These are phyloP conservation scores for Paecilomyces fulvus DNA, from an alignment of 2,329 filamentous ascomycete species.

Conservation along the genomic window DNA sequence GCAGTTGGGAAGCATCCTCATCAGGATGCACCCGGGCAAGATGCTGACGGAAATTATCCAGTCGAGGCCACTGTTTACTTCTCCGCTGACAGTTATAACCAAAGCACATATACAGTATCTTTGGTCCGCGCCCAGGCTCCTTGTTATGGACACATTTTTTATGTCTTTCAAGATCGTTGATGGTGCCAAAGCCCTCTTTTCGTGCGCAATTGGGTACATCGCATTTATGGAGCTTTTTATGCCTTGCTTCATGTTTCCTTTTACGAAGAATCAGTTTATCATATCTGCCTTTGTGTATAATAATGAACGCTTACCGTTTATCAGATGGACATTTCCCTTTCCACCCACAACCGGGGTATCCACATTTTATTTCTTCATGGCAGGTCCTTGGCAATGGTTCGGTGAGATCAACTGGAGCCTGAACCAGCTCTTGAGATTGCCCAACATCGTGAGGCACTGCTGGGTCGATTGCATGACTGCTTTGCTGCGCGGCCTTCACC, in stretches of 20 bases:
- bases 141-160: conserved; percentile 60
- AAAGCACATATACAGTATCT: conserved; percentile 53
- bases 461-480: conserved; percentile 13
- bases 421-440: neutral
- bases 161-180: conserved; percentile 76
- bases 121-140: conserved; percentile 35
- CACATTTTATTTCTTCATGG: conserved; percentile 19
- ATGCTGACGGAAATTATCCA: conserved; percentile 82
- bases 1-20: conserved; percentile 36
- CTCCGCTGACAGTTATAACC: conserved; percentile 48
- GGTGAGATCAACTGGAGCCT: neutral
- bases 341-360: conserved; percentile 23
- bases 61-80: conserved; percentile 66
- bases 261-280: neutral
- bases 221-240: conserved; percentile 61
- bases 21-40: conserved; percentile 58
- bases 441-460: neutral
- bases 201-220: conserved; percentile 48
- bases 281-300: neutral
- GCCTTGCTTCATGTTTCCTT: conserved; percentile 73
- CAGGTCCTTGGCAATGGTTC: neutral
- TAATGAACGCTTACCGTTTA: conserved; percentile 23
- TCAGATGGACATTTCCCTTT: conserved; percentile 33
- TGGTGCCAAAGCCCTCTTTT: conserved; percentile 63
- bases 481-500: conserved; percentile 9